Evolutionary conservation across 331 rosid genomes (phyloP).

Genomic region (Malus hybrid): DNA sequence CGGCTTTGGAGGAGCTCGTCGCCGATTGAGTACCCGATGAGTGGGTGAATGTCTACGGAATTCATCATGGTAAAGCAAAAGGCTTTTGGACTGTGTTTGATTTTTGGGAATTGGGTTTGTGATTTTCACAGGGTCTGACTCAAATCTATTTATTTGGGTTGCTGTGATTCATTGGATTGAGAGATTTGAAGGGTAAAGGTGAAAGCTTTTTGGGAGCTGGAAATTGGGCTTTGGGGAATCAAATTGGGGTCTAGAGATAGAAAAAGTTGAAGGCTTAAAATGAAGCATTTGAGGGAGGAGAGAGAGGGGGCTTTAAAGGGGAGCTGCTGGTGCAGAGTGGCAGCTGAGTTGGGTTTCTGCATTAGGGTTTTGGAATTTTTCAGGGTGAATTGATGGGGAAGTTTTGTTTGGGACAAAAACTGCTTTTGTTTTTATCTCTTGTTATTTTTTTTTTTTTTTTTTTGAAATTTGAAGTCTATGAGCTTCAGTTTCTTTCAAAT

Average conservation of each 20-base stretch:
- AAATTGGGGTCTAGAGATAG: not conserved
- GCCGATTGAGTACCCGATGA: conserved; percentile 36
- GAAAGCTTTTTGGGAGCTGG: not conserved
- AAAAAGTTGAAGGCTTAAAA: not conserved
- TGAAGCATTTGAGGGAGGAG: not conserved
- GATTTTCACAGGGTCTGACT: not conserved
- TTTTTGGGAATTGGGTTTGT: not conserved
- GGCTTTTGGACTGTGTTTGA: not conserved
- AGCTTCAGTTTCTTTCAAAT: not conserved
- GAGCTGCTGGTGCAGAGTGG: not conserved
- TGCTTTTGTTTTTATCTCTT: not conserved
- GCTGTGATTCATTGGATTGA: not conserved
- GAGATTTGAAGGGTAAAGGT: not conserved
- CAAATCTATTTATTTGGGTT: not conserved
- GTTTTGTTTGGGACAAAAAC: not conserved
- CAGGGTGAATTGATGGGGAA: not conserved
- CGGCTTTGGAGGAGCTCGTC: conserved; percentile 40
- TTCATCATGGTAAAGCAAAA: not conserved
- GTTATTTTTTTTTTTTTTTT: too few species aligned
- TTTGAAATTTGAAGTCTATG: not conserved
- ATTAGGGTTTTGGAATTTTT: not conserved
- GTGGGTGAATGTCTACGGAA: conserved; percentile 50
- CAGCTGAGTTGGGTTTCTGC: not conserved
- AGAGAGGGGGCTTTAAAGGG: not conserved
- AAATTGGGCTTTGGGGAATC: not conserved